A percentile compares a stretch with the other conserved stretches of the same genome.
phyloP scores from a whole-genome alignment of 169 alveolate genomes.

The Plasmodium knowlesi region DNA sequence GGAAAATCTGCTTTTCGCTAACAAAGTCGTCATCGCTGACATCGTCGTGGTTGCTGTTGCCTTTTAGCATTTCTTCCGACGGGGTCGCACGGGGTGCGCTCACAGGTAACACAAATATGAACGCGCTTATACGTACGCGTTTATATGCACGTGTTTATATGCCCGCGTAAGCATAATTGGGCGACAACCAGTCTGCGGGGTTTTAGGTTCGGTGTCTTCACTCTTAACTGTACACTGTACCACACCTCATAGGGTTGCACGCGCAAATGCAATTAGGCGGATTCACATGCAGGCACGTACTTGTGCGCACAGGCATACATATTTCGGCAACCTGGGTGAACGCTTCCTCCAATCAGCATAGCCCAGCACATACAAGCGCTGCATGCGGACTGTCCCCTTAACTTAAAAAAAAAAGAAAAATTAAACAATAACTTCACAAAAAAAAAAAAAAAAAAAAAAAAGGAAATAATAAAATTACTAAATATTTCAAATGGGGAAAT shows the following conservation, averaged over 20 bases:
- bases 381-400: not conserved
- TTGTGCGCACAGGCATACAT: not conserved
- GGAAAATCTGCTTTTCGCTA: conserved; percentile 43
- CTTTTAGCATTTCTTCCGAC: conserved; percentile 50
- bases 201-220: not conserved
- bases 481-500: not conserved
- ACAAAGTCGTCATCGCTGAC: conserved; percentile 74
- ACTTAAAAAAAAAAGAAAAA: not conserved
- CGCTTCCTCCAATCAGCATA: not conserved
- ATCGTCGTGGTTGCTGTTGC: conserved; percentile 12
- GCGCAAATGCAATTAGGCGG: not conserved
- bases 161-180: not conserved
- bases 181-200: not conserved
- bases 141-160: not conserved
- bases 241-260: not conserved
- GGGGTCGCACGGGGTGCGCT: not conserved
- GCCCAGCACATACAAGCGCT: not conserved
- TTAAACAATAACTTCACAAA: not conserved
- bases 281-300: not conserved
- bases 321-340: not conserved
- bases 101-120: conserved; percentile 3
- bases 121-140: not conserved
- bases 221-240: not conserved
- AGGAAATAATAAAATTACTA: not conserved
- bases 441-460: not conserved